Percentiles rank a stretch among this genome's conserved stretches.
Conservation (phyloP, 2,329 filamentous ascomycete species). For the Elsinoe perseae region DNA sequence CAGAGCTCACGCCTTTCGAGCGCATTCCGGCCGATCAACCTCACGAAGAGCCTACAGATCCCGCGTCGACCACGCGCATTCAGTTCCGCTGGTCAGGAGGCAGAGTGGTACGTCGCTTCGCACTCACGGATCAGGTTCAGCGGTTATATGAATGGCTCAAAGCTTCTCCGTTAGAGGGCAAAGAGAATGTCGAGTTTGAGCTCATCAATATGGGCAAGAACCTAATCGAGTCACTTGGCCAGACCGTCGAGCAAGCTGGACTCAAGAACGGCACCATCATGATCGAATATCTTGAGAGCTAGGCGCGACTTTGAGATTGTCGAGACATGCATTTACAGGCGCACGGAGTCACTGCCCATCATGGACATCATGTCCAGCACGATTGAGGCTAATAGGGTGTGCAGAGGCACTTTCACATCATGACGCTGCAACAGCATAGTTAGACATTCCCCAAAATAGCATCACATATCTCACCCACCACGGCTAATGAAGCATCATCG, state of each 20-base stretch:
- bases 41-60: slow-evolving; percentile 71
- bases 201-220: slow-evolving; percentile 83
- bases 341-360: not conserved
- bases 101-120: slow-evolving; percentile 80
- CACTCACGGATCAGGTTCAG: slow-evolving; percentile 64
- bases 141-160: slow-evolving; percentile 97
- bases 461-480: not conserved
- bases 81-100: slow-evolving; percentile 84
- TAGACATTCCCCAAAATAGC: slow-evolving; percentile 7
- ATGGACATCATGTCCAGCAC: not conserved
- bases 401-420: not conserved
- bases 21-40: slow-evolving; percentile 63
- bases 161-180: slow-evolving; percentile 72
- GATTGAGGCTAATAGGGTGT: not conserved
- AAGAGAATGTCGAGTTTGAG: slow-evolving; percentile 72
- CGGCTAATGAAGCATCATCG: not conserved
- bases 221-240: slow-evolving; percentile 64
- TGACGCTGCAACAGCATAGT: not conserved
- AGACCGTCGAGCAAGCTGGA: slow-evolving; percentile 68
- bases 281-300: slow-evolving; percentile 62
- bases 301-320: slow-evolving; percentile 14
- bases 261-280: slow-evolving; percentile 91
- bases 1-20: slow-evolving; percentile 49
- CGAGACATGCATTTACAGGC: not conserved
- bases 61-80: slow-evolving; percentile 71